These are phyloP conservation scores for Ascochyta rabiei DNA, from an alignment of 2,329 filamentous ascomycete genomes.

Conservation along the genomic window DNA sequence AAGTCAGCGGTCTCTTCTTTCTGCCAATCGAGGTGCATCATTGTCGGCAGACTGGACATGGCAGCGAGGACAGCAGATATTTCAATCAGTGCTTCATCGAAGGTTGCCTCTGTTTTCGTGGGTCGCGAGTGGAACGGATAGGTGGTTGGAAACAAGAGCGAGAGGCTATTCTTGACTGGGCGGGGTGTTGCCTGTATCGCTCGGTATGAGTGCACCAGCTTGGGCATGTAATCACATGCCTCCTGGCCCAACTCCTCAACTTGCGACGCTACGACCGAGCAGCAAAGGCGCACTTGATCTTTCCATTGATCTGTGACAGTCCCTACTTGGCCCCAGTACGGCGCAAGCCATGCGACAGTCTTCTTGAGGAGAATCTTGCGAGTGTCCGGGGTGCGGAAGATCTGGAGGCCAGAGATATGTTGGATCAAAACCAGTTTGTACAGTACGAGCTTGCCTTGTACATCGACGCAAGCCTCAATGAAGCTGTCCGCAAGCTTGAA, in stretches of 20 bases:
- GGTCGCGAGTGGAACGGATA: slow-evolving; percentile 86
- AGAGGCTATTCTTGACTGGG: slow-evolving; percentile 66
- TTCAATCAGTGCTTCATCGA: slow-evolving; percentile 88
- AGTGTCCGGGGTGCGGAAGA: slow-evolving; percentile 82
- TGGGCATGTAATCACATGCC: slow-evolving; percentile 87
- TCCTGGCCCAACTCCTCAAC: slow-evolving; percentile 78
- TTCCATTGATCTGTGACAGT: slow-evolving; percentile 84
- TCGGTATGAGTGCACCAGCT: slow-evolving; percentile 87
- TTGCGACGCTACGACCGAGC: slow-evolving; percentile 88
- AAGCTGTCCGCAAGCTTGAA: slow-evolving; percentile 91
- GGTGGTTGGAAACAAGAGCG: slow-evolving; percentile 84
- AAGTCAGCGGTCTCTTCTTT: slow-evolving; percentile 77
- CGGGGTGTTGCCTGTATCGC: slow-evolving; percentile 72
- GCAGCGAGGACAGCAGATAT: slow-evolving; percentile 86
- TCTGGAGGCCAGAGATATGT: slow-evolving; percentile 81
- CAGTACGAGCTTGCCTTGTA: slow-evolving; percentile 87
- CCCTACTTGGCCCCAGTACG: slow-evolving; percentile 84
- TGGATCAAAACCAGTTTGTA: slow-evolving; percentile 94
- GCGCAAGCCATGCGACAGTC: slow-evolving; percentile 87
- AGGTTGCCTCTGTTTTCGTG: slow-evolving; percentile 65
- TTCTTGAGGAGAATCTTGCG: slow-evolving; percentile 76
- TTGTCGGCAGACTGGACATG: slow-evolving; percentile 73
- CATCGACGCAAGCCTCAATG: slow-evolving; percentile 84
- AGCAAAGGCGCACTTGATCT: slow-evolving; percentile 91
- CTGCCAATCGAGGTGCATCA: slow-evolving; percentile 76